Base-by-base conservation (phyloP, 805 yeast genomes). In the Wickerhamiella sorbophila region DNA sequence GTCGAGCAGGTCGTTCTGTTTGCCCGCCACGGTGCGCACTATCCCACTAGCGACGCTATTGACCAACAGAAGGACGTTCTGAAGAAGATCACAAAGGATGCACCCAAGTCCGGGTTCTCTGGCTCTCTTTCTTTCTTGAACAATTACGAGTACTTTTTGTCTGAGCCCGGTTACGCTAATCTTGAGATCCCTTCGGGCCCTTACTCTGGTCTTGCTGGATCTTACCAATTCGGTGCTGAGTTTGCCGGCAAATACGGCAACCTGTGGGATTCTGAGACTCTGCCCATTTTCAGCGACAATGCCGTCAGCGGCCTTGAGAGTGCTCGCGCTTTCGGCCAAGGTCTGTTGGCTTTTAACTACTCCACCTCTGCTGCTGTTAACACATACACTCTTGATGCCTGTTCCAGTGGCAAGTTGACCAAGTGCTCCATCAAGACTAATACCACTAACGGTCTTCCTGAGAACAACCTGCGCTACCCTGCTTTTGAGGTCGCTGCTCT, bases 11-110 rank as follows among this genome's bases (percentile, higher is more conserved):
- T 68, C 6, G 72, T 69, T 44, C 52, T 69, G 43, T 44, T 65
- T 35, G 61, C 65, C 42, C 65, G 77, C 52, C 77, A 72, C 45
- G 76, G 75, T 5, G 77, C 70, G 48, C 59, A 77, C 44, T 71
- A 58, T 48, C 71, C 67, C 9, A 55, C 60, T 2, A 19, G 20
- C 10, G 44, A 40, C 18, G 33, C 38, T 4, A 32, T 27, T n/a
- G 34, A 36, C 18, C 45, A 20, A 20, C 43, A 44, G 22, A 21
- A 27, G 15, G 38, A 27, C 9, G 27, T 38, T 57, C 33, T 44
- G 18, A 29, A 31, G 4, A 47, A 43, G 39, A 39, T 49, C 20
- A 19, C 31, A 19, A 15, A n/a, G 5, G 15, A 33, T 5, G 42
- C 40, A 17, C 45, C 45, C 22, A 44, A 44, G 39, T 33, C 18